phyloP scores from a whole-genome alignment of 2,329 filamentous ascomycete genomes.

The Capronia americana region DNA sequence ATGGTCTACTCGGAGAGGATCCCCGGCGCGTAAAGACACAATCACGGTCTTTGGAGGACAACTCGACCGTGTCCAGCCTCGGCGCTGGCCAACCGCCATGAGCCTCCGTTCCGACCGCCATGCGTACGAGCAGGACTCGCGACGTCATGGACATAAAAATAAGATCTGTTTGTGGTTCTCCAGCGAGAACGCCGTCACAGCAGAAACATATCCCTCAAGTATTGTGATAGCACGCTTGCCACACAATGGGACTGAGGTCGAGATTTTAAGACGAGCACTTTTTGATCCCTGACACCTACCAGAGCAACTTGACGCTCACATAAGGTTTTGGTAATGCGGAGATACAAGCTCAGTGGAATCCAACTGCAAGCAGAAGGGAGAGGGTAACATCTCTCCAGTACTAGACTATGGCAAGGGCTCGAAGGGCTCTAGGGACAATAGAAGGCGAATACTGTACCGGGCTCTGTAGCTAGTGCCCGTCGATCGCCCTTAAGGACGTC shows the following conservation, averaged over 20 bases:
- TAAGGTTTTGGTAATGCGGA: too few species aligned
- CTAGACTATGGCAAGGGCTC: too few species aligned
- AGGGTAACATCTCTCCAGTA: too few species aligned
- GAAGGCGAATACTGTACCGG: too few species aligned
- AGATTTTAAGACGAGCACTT: too few species aligned
- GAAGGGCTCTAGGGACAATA: too few species aligned
- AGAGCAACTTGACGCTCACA: background rate
- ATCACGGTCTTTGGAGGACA: background rate
- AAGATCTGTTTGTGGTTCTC: background rate
- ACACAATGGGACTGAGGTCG: background rate
- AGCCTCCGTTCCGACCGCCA: background rate
- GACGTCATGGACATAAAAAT: background rate
- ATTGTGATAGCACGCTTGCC: background rate
- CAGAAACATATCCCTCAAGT: background rate
- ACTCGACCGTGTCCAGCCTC: background rate
- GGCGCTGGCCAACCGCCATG: background rate
- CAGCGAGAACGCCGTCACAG: background rate
- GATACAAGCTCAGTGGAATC: too few species aligned
- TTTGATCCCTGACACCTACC: too few species aligned
- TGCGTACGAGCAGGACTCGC: background rate
- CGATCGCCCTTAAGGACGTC: too few species aligned
- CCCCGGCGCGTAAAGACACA: background rate
- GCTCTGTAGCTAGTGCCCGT: too few species aligned
- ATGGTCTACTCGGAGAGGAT: background rate
- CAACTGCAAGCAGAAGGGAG: too few species aligned